Percentiles rank a stretch among this genome's conserved stretches.
Conservation (phyloP, 1,139 yeast species). For the Pichia sp. region DNA sequence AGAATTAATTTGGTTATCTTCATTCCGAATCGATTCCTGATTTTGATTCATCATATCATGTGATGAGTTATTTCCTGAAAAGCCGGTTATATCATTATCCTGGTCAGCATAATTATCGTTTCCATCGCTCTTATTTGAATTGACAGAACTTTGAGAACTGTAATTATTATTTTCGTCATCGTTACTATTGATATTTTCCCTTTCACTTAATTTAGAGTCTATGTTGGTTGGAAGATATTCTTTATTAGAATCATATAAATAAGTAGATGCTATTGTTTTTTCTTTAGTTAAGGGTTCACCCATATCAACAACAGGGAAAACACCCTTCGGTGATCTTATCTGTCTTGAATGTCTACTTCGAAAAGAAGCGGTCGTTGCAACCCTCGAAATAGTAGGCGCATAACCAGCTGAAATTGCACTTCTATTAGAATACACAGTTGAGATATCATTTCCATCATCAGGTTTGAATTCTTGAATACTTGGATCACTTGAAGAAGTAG, state of each 20-base stretch:
- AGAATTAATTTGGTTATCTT: constrained; percentile 1
- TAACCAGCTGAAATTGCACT: constrained; percentile 5
- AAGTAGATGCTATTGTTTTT: constrained; percentile 45
- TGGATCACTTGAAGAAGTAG: not conserved
- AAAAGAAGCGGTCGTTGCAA: constrained; percentile 2
- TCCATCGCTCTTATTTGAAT: constrained; percentile 7
- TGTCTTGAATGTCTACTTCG: constrained; percentile 5
- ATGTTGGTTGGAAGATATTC: constrained; percentile 16
- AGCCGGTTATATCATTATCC: not conserved
- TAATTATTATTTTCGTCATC: constrained; percentile 3
- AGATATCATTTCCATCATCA: constrained; percentile 10
- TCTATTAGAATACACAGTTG: constrained; percentile 1
- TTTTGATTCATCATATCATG: too few relatives aligned
- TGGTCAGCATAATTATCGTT: not conserved
- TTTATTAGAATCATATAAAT: constrained; percentile 12
- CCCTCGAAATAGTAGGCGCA: constrained; percentile 6
- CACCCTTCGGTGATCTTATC: constrained; percentile 61
- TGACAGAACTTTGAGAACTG: constrained; percentile 5
- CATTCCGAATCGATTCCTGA: constrained; percentile 1
- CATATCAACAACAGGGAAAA: constrained; percentile 76
- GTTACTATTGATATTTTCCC: not conserved
- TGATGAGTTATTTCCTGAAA: too few relatives aligned
- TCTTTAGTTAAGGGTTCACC: constrained; percentile 55
- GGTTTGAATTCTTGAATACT: constrained; percentile 13
- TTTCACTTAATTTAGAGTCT: constrained; percentile 12